These are phyloP conservation scores for Magnolia officinalis DNA, from an alignment of 164 flowering plant genomes.

Conservation along the genomic window DNA sequence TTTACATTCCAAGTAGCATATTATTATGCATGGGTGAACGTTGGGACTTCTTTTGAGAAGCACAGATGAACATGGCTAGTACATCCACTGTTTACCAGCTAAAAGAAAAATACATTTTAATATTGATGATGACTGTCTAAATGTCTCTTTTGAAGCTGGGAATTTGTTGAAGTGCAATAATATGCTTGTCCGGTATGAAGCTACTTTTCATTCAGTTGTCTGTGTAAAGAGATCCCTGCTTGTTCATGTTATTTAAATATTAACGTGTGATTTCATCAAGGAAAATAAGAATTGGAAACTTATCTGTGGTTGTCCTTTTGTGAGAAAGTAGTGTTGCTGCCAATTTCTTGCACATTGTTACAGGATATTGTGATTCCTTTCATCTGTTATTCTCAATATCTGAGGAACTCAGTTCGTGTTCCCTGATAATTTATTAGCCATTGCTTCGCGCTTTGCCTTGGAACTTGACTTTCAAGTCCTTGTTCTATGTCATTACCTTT, in stretches of 20 bases:
- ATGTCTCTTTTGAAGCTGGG: too few relatives aligned
- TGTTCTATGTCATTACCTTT: too few relatives aligned
- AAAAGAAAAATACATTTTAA: too few relatives aligned
- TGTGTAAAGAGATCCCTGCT: neutral
- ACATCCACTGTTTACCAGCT: too few relatives aligned
- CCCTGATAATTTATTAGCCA: neutral
- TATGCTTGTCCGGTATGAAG: neutral
- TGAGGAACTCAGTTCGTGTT: neutral
- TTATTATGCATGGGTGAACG: too few relatives aligned
- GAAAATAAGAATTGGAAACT: neutral
- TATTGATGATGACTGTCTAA: too few relatives aligned
- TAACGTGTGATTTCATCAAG: neutral
- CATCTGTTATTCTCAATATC: too few relatives aligned
- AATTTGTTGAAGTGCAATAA: too few relatives aligned
- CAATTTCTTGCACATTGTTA: neutral
- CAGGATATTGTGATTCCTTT: too few relatives aligned
- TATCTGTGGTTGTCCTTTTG: neutral
- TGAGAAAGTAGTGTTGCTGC: neutral
- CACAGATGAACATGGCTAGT: too few relatives aligned
- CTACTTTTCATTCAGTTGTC: neutral
- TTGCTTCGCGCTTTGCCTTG: neutral
- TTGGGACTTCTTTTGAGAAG: too few relatives aligned
- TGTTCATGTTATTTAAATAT: neutral
- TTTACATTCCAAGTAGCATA: too few relatives aligned
- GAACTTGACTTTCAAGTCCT: neutral